Evolutionary conservation across 2,329 filamentous ascomycete genomes (phyloP), one percentile per base, ranked within the genome.

Genomic region (Cladobotryum mycophilum): DNA sequence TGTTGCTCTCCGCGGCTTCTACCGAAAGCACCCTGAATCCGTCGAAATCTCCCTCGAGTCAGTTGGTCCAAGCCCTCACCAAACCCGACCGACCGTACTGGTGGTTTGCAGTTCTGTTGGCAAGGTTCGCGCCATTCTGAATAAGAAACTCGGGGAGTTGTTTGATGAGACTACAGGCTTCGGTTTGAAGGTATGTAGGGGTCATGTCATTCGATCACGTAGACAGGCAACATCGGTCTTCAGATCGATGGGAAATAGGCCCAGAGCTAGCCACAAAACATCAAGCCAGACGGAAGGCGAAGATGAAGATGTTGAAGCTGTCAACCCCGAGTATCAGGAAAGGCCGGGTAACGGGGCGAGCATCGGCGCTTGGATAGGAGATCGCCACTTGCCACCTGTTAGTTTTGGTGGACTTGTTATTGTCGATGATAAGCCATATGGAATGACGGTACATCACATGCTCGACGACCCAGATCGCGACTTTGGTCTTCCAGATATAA

Each of bases 401-500:
- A 95, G 89, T 33, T 90, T 95, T 58, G 92, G 92, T 12, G 92
- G 92, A 8, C 78, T 96, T 4, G 82, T 97, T 38, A 72, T 93
- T 33, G 82, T 97, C 2, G 90, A 97, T 62, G 83, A 87, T 49
- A 84, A 86, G 65, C 82, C 88, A 0, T 93, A 90, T 61, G 92
- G 92, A 12, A 93, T 97, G 88, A 96, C 89, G 18, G 92, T 97
- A 0, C 92, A 97, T 62, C 92, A 97, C 67, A 92, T 97, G 83
- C 80, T 97, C 2, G 92, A 96, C 73, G 80, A 84, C 51, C 81
- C 80, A 1, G 79, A 80, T 3, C 67, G 69, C 48, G 71, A 75
- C 9, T 70, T 70, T 35, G 60, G 57, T 1, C 56, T 58, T 9
- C 53, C 50, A 20, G 57, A 67, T 40, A 57, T 59, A 3, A 43